These are phyloP conservation scores for Alternaria sp. DNA, from an alignment of 2,329 filamentous ascomycete genomes.

Conservation along the genomic window DNA sequence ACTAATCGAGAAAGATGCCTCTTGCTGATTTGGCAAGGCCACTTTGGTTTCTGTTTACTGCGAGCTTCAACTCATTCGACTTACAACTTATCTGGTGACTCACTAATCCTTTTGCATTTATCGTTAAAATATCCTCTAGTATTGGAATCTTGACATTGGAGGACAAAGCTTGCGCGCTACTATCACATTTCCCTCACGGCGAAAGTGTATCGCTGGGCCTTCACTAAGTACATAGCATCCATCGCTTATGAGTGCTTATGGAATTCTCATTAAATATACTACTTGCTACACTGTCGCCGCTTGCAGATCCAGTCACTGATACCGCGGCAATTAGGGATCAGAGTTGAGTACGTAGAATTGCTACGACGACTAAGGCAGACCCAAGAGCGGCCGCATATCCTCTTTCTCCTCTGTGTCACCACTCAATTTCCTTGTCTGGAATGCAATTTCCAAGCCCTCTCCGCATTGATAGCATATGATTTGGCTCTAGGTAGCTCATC, in stretches of 20 bases:
- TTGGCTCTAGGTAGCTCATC: not conserved
- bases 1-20: not conserved
- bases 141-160: not conserved
- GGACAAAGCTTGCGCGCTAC: not conserved
- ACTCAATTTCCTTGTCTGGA: no score
- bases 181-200: not conserved
- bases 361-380: no score
- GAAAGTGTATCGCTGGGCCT: not conserved
- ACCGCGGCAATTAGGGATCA: no score
- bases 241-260: no score
- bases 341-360: no score
- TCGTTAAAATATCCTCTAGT: not conserved
- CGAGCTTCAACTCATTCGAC: not conserved
- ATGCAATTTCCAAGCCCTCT: accelerated
- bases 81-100: accelerated
- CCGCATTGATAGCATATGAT: no score
- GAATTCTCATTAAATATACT: no score
- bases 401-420: no score
- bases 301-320: no score
- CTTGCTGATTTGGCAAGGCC: not conserved
- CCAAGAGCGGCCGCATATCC: no score
- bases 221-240: not conserved
- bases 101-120: not conserved
- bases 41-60: accelerated
- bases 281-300: no score